Base-by-base conservation (phyloP, 352 stramenopile species). In the Globisporangium middletonii region DNA sequence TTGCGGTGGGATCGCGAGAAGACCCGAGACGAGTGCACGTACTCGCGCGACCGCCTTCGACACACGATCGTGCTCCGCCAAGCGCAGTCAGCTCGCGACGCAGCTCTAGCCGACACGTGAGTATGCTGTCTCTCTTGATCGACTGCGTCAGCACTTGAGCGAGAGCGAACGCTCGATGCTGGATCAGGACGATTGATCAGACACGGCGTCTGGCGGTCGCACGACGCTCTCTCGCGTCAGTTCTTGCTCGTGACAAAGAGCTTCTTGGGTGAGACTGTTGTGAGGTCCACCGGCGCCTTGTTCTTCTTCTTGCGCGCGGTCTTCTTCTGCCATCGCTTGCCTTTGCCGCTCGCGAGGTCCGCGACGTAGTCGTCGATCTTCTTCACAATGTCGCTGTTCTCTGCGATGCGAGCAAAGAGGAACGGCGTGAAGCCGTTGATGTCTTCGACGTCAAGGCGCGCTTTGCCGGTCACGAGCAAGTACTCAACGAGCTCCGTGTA, bases 401-500 rank as follows among this genome's bases (percentile, higher is more conserved):
- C 77, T 26, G 80, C 75, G 23, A 89, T 83, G 4, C 76, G 79
- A 37, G 79, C 79, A 58, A 84, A 92, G 67, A 88, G 69, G 35
- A 85, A 70, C 0, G 79, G 77, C 2, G 76, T 78, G 59, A 89
- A 89, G n/a, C 79, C 74, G 44, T 89, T 75, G 37, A 69, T 71
- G 53, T 92, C 79, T 64, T 92, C 74, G 0, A 81, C 18, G 23
- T 86, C 67, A 9, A 63, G 63, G 5, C 57, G 55, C 27, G 75
- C 80, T 8, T 67, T 67, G 0, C 67, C 73, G 33, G 68, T 86
- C 46, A 83, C 66, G 12, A 93, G 56, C 30, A 93, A 47, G 55
- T 86, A 90, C 57, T 90, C 78, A 4, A 91, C 79, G 5, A 90
- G 46, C 41, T 90, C 80, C 0, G 70, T 59, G 50, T 76, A 89